Percentiles rank a stretch among this genome's conserved stretches.
phyloP scores from a whole-genome alignment of 768 basidiomycete genomes.

The Grammothele lineata region DNA sequence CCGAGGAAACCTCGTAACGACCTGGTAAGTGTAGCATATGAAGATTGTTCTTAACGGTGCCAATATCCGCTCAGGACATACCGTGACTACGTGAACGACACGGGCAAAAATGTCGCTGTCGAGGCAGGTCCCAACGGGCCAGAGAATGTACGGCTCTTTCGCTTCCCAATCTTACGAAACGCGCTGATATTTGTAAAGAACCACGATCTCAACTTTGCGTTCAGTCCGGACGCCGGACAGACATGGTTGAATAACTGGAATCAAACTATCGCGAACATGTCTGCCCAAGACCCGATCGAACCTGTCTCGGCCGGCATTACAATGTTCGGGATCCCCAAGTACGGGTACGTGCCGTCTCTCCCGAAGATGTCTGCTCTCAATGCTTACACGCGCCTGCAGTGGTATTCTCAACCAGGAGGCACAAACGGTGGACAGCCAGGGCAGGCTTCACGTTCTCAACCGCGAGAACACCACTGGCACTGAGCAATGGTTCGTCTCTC shows the following conservation, averaged over 20 bases:
- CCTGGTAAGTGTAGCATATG: slow-evolving; percentile 23
- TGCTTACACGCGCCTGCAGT: slow-evolving; percentile 2
- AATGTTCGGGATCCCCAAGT: slow-evolving; percentile 34
- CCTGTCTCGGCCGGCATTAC: slow-evolving; percentile 32
- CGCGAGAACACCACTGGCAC: slow-evolving; percentile 34
- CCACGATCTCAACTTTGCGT: slow-evolving; percentile 33
- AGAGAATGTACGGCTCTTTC: slow-evolving; percentile 28
- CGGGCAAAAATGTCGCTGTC: slow-evolving; percentile 34
- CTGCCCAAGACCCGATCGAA: slow-evolving; percentile 24
- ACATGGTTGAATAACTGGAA: slow-evolving; percentile 37
- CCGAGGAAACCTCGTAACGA: slow-evolving; percentile 25
- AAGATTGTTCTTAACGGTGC: background rate
- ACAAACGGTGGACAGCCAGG: slow-evolving; percentile 27
- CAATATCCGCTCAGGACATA: slow-evolving; percentile 33
- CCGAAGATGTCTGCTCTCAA: background rate
- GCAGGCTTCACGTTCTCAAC: slow-evolving; percentile 31
- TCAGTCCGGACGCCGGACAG: slow-evolving; percentile 25
- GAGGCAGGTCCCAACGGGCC: slow-evolving; percentile 37
- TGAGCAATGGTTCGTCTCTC: slow-evolving; percentile 27
- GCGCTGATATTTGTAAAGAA: slow-evolving; percentile 21
- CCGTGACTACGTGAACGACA: slow-evolving; percentile 36
- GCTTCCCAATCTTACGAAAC: background rate
- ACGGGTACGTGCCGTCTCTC: slow-evolving; percentile 23
- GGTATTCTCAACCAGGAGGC: slow-evolving; percentile 34
- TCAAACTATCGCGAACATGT: slow-evolving; percentile 27